Evolutionary conservation across 768 basidiomycete genomes (phyloP), one percentile per base, ranked within the genome.

Genomic region (Leccinum truebloodii): DNA sequence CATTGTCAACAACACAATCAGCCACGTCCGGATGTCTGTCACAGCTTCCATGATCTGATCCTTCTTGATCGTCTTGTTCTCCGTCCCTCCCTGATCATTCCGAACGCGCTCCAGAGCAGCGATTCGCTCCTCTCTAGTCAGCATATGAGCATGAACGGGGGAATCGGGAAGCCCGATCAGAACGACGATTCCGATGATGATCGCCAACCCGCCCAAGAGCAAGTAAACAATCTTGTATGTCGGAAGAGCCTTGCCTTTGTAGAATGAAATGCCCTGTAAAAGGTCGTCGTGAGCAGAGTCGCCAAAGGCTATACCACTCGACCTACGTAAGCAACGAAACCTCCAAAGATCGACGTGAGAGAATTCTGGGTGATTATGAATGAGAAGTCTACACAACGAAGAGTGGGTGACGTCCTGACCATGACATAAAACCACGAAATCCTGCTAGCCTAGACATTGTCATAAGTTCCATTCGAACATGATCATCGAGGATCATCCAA

Each of bases 401-500:
- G 13, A 39, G 41, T 50, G 50, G 32, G 7, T 57, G 6, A 28
- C 13, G 34, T 54, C 39, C 69, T 24, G 66, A 83, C 86, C 84
- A 87, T 86, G 37, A 86, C 78, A 70, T 87, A 88, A 71, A 88
- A 88, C 79, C 82, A 86, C 4, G 83, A 81, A 18, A 88, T 83
- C 7, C 86, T 79, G 18, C 75, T 78, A 0, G 83, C 85, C 81
- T 86, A 57, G 20, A 41, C 20, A 24, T 10, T 1, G 5, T 30
- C 24, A 5, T 68, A 20, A 70, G 61, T 53, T n/a, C 41, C 30
- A 32, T 24, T 26, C 44, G 9, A 18, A 14, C 44, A 22, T 12
- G 32, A 22, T 4, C 4, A n/a, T n/a, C 3, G 24, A 7, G 18
- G 9, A 37, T n/a, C 6, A 37, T n/a, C 8, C 18, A 39, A 16